Evolutionary conservation across 2,329 filamentous ascomycete genomes (phyloP), one percentile per base, ranked within the genome.

Genomic region (Penicillium nordicum): DNA sequence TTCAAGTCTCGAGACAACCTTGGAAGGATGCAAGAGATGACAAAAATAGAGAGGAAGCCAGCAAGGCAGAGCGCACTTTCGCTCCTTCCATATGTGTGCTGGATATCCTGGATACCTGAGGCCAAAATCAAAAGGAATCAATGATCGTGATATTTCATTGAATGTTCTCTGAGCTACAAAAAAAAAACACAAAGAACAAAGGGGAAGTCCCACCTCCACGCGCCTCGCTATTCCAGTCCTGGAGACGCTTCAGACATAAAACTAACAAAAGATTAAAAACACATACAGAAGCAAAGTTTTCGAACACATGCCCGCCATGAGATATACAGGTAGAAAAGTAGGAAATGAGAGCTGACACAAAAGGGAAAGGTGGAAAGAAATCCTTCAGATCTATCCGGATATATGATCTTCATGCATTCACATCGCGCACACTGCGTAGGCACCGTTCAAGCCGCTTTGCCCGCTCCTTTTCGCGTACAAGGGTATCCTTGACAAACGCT

Each of bases 401-500:
- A 37, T 38, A 47, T 43, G 40, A 41, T 50, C 52, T 41, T 63
- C 58, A 63, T 55, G 46, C 25, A 41, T 65, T 61, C 57, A 63
- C 62, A 45, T 74, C 69, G 42, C 64, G 72, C 40, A 88, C 74
- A 63, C 81, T 86, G 61, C 91, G 83, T 64, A 97, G 74, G 9
- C 92, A 92, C 61, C 93, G 82, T 76, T 83, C 84, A 81, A 99
- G 87, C 21, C 88, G 87, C 64, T 91, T 90, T 61, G 96, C 76
- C 63, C 89, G 83, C 69, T 89, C 88, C 62, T 83, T 84, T 76
- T 99, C 94, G 51, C 84, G 82, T 4, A 96, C 84, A 27, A 97
- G 79, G 82, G 92, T 92, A 32, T 85, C 84, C 67, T 81, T 83
- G 18, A 89, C 93, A 64, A 96, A 84, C 45, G 91, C 86, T 62